phyloP scores from a whole-genome alignment of 2,329 filamentous ascomycete species.

The Fusarium sp. region DNA sequence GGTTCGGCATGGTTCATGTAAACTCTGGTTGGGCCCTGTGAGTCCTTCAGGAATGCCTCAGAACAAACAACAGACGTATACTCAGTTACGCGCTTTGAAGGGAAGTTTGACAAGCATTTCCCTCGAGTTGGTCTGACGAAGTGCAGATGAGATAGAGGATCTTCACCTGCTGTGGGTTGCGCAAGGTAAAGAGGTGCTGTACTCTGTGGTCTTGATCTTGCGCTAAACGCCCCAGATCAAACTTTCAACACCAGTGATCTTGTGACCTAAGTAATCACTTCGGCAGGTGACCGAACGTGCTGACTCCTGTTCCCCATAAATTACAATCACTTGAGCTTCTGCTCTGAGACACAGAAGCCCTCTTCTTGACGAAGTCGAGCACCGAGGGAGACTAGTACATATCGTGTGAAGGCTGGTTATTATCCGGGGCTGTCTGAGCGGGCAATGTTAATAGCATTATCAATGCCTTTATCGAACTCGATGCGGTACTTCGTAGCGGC shows the following conservation, averaged over 20 bases:
- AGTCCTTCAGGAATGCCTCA: no score
- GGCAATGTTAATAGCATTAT: not conserved
- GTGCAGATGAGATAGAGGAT: not conserved
- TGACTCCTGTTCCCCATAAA: constrained; percentile 12
- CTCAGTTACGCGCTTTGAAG: not conserved
- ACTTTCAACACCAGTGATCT: constrained; percentile 5
- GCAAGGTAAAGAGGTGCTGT: not conserved
- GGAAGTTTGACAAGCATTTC: no score
- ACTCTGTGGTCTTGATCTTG: not conserved
- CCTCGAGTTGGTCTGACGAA: not conserved
- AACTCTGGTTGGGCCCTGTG: not conserved
- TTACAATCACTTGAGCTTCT: constrained; percentile 26
- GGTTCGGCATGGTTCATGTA: not conserved
- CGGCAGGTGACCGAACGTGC: constrained; percentile 22
- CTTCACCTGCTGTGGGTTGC: not conserved
- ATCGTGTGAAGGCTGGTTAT: not conserved
- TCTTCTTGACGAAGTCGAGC: not conserved
- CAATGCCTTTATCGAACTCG: not conserved
- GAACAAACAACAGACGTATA: not conserved
- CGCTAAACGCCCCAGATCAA: not conserved
- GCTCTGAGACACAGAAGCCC: constrained; percentile 8
- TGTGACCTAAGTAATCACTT: constrained; percentile 20
- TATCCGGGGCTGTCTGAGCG: not conserved
- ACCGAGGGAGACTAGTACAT: constrained; percentile 1
- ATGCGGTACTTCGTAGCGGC: not conserved